Conservation (phyloP, 2,329 filamentous ascomycete species). For the Pezicula rhizophila region DNA sequence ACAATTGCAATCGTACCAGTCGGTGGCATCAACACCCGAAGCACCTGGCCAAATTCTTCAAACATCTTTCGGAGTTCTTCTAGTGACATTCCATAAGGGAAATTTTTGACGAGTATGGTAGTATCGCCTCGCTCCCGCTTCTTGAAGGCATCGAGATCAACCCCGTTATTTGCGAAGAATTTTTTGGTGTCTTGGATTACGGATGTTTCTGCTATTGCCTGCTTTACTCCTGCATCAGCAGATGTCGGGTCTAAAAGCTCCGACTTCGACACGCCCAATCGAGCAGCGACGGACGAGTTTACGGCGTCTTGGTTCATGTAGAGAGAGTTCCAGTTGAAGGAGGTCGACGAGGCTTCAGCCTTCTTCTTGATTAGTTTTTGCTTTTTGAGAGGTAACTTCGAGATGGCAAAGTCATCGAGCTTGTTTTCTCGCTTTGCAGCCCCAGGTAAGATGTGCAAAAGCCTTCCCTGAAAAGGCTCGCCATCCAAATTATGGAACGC, state of each 20-base stretch:
- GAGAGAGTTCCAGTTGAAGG: constrained; percentile 99
- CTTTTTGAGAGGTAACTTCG: constrained; percentile 89
- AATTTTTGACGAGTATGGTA: constrained; percentile 89
- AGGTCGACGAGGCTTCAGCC: constrained; percentile 67
- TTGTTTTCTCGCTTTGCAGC: constrained; percentile 74
- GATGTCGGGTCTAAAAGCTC: constrained; percentile 94
- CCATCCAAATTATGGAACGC: constrained; percentile 79
- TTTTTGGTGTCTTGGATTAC: constrained; percentile 94
- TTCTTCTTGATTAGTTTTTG: constrained; percentile 87
- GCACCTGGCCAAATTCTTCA: constrained; percentile 77
- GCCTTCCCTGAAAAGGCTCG: constrained; percentile 83
- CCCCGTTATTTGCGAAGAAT: constrained; percentile 81
- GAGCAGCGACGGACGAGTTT: constrained; percentile 79
- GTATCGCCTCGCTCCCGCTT: constrained; percentile 77
- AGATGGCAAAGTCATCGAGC: constrained; percentile 82
- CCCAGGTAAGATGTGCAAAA: constrained; percentile 84
- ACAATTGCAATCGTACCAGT: constrained; percentile 90
- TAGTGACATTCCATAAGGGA: constrained; percentile 73
- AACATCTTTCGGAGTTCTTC: constrained; percentile 78
- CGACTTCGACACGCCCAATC: constrained; percentile 83
- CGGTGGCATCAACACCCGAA: constrained; percentile 83
- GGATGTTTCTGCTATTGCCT: constrained; percentile 92
- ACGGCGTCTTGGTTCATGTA: constrained; percentile 98
- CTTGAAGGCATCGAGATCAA: constrained; percentile 90
- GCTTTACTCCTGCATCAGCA: constrained; percentile 88